phyloP scores from a whole-genome alignment of 768 basidiomycete genomes.

The Baorangia bicolor region DNA sequence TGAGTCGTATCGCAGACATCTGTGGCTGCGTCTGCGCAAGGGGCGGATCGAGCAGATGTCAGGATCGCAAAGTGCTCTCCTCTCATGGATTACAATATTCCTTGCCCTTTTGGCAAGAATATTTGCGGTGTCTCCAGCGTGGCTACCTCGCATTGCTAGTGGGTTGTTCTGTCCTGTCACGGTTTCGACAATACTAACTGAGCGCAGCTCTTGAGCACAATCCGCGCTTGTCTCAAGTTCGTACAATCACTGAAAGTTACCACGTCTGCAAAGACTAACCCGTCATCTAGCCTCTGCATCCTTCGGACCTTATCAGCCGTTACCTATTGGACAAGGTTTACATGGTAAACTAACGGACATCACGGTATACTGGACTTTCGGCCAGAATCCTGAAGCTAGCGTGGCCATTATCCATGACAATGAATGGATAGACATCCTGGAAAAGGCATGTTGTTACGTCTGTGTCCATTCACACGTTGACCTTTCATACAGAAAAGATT shows the following conservation, averaged over 20 bases:
- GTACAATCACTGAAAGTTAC: background rate
- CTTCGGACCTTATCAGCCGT: slow-evolving; percentile 6
- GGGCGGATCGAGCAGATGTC: background rate
- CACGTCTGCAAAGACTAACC: background rate
- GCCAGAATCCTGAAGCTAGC: background rate
- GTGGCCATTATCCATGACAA: slow-evolving; percentile 11
- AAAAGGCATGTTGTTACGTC: background rate
- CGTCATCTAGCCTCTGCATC: slow-evolving; percentile 2
- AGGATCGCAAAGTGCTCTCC: background rate
- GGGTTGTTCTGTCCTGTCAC: too few relatives aligned
- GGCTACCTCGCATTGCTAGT: background rate
- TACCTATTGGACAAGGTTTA: slow-evolving; percentile 8
- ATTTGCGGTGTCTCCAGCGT: background rate
- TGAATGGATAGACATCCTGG: slow-evolving; percentile 9
- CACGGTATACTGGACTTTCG: background rate
- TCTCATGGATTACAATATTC: background rate
- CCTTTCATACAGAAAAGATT: background rate
- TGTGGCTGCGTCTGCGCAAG: too few relatives aligned
- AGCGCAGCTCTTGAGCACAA: background rate
- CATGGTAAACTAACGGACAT: too few relatives aligned
- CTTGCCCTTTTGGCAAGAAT: background rate
- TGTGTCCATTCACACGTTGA: background rate
- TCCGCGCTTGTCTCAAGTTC: background rate
- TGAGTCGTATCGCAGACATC: too few relatives aligned
- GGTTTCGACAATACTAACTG: too few relatives aligned